Evolutionary conservation across 2,329 filamentous ascomycete genomes (phyloP), one percentile per base, ranked within the genome.

Genomic region (Claviceps sp.): DNA sequence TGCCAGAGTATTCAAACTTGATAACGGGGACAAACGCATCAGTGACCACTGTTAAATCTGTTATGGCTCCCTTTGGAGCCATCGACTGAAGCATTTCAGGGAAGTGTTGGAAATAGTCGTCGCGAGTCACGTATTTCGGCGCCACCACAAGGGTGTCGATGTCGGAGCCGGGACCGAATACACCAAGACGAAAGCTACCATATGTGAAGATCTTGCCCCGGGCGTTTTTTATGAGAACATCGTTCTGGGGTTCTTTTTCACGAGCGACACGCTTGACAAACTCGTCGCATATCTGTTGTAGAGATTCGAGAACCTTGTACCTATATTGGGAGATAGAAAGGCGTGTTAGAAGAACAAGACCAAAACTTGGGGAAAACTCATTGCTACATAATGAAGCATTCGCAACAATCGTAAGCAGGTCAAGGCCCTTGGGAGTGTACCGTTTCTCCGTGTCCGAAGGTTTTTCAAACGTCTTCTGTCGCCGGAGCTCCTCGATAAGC

Each of bases 21-120:
- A 98, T 97, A 65, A 98, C 95, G 47, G 93, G 93, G 7, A 97
- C 91, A 62, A 88, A 95, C 4, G 91, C 89, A 62, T 95, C 91
- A 47, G 84, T 84, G 40, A 98, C 93, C 0, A 85, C 81, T 2
- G 87, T 84, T 61, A 96, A 75, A 64, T 94, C 88, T 54, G 86
- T 85, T 60, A 97, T 88, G 54, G 89, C 77, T n/a, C 83, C 86
- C 40, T 81, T 72, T 8, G 85, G 81, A 1, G 87, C 82, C 78
- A 93, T 84, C 58, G 84, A 76, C 59, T 84, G 72, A 48, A 98
- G 79, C 47, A 94, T 72, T 20, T 79, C 74, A n/a, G 90, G 90
- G 60, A 96, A 96, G 60, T 86, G 75, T 50, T 86, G 73, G 72
- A 98, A 98, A 72, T 95, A 98, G 68, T 98, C 89, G 36, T 91